These are phyloP conservation scores for Clonostachys solani DNA, from an alignment of 2,329 filamentous ascomycete species.

Conservation along the genomic window DNA sequence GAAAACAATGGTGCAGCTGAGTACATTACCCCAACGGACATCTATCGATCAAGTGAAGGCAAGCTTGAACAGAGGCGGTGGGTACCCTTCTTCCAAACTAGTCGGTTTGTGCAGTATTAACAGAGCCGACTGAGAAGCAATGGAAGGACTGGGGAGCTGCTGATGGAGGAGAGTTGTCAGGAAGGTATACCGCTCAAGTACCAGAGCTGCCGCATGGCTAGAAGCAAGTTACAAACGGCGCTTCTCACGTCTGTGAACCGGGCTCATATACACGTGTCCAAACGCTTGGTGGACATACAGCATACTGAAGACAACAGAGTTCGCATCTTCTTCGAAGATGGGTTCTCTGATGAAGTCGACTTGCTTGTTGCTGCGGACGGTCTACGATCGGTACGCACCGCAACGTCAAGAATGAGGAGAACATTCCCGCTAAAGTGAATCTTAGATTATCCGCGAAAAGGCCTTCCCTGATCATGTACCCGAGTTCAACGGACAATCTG, in stretches of 20 bases:
- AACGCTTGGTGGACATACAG: slow-evolving; percentile 31
- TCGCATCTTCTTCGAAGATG: slow-evolving; percentile 39
- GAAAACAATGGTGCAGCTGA: slow-evolving; percentile 21
- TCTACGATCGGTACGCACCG: slow-evolving; percentile 37
- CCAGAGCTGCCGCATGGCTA: slow-evolving; percentile 17
- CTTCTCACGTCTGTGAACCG: slow-evolving; percentile 38
- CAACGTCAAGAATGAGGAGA: too few relatives aligned
- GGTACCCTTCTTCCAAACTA: too few relatives aligned
- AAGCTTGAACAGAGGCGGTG: too few relatives aligned
- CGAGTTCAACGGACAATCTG: slow-evolving; percentile 32
- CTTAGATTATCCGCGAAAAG: slow-evolving; percentile 32
- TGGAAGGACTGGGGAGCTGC: slow-evolving; percentile 19
- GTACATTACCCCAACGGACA: slow-evolving; percentile 19
- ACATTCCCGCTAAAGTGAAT: not conserved
- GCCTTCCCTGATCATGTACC: slow-evolving; percentile 35
- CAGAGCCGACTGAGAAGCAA: slow-evolving; percentile 13
- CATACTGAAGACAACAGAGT: slow-evolving; percentile 29
- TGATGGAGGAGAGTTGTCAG: slow-evolving; percentile 12
- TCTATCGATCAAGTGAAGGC: slow-evolving; percentile 7
- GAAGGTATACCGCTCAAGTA: slow-evolving; percentile 13
- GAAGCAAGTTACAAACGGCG: slow-evolving; percentile 40
- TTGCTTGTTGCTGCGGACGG: slow-evolving; percentile 48
- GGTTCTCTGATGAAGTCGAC: slow-evolving; percentile 28
- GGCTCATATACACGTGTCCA: slow-evolving; percentile 36
- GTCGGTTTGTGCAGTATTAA: too few relatives aligned